These are phyloP conservation scores for Quercus glauca DNA, from an alignment of 306 rosid genomes.

Conservation along the genomic window DNA sequence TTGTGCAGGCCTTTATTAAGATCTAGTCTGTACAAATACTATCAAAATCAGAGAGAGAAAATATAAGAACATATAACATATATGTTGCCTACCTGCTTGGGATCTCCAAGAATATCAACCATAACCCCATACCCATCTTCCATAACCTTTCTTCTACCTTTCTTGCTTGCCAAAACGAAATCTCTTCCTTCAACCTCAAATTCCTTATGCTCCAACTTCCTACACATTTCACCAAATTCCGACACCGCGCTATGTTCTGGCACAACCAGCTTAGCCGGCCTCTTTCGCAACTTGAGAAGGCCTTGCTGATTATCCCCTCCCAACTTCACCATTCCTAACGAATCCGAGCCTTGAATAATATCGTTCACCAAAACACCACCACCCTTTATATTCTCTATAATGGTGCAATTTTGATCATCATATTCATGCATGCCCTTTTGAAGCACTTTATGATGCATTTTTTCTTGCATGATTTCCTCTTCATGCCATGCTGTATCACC, in stretches of 20 bases:
- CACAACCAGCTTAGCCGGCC: constrained; percentile 32
- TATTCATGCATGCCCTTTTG: neutral
- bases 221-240: constrained; percentile 17
- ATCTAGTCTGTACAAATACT: no score
- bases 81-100: constrained; percentile 28
- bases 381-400: neutral
- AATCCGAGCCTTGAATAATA: neutral
- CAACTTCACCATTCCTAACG: neutral
- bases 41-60: no score
- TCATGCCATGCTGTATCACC: neutral
- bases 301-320: neutral
- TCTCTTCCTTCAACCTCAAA: constrained; percentile 35
- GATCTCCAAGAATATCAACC: constrained; percentile 36
- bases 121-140: constrained; percentile 35
- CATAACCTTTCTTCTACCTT: constrained; percentile 35
- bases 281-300: constrained; percentile 13
- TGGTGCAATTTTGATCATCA: no score
- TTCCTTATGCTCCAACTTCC: constrained; percentile 22
- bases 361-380: neutral
- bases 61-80: no score
- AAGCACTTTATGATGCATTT: neutral
- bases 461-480: neutral
- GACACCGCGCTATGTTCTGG: constrained; percentile 19
- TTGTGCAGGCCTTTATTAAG: no score
- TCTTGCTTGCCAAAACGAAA: constrained; percentile 37